Evolutionary conservation across 2,329 filamentous ascomycete species (phyloP), one percentile per base, ranked within the genome.

Genomic region (Claviceps pazoutovae): DNA sequence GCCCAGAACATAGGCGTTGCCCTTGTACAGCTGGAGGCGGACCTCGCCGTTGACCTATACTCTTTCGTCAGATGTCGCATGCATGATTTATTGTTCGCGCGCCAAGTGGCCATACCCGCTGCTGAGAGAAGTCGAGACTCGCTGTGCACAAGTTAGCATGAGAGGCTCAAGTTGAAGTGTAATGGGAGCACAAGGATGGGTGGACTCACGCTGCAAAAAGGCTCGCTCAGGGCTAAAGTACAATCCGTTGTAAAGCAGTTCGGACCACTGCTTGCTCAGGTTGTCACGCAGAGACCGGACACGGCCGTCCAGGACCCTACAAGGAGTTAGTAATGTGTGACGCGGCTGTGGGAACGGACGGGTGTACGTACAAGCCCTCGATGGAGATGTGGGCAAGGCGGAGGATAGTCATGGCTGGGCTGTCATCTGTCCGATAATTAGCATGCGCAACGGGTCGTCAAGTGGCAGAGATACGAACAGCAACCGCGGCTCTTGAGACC

Each of bases 1-100:
- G 56, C 66, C 65, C 6, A 74, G 62, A 23, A 71, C 66, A 56
- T 72, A 68, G 17, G 68, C 65, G 43, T 60, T 61, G 55, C 70
- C 57, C 54, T 59, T 57, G 53, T 62, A 62, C n/a, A 54, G 53
- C 9, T 51, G 50, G 26, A 72, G 60, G 50, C 65, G 58, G 45
- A 72, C 70, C 51, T 60, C 57, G 14, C 70, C 71, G 17, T 63
- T 61, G 39, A 65, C 59, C 13, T 58, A 46, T 36, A 16, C 9
- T 16, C n/a, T 16, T 16, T 41, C 1, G 7, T 38, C 19, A 45
- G 36, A 9, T 34, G 9, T 30, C 30, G 19, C 16, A 2, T 4
- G 5, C n/a, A 21, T 30, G 6, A 19, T 6, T 11, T 19, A n/a
- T 14, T 13, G n/a, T 36, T 46, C 14, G 44, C n/a, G 21, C 34